Conservation (phyloP, 352 stramenopile species). For the Globisporangium echinulatum region DNA sequence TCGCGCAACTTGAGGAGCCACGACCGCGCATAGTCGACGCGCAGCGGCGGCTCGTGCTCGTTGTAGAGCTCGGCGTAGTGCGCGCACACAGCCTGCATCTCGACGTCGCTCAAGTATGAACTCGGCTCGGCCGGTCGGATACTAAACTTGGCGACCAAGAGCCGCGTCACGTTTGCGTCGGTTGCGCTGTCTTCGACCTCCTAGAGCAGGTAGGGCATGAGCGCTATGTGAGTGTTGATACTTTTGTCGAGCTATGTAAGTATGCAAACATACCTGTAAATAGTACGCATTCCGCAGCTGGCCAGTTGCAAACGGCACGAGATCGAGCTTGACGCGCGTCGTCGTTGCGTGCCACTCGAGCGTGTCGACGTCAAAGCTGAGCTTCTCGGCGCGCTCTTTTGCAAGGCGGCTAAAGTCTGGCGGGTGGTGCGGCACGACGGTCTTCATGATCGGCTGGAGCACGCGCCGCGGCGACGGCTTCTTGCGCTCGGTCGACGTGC, state of each 20-base stretch:
- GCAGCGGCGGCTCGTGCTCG: slow-evolving; percentile 72
- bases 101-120: slow-evolving; percentile 79
- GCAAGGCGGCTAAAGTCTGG: slow-evolving; percentile 57
- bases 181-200: no score
- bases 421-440: slow-evolving; percentile 65
- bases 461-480: slow-evolving; percentile 29
- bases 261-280: slow-evolving; percentile 27
- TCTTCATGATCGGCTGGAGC: slow-evolving; percentile 75
- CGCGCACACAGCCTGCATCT: slow-evolving; percentile 85
- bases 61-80: slow-evolving; percentile 86
- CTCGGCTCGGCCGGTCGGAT: slow-evolving; percentile 56
- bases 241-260: neutral
- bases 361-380: slow-evolving; percentile 80
- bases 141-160: slow-evolving; percentile 75
- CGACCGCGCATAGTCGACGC: slow-evolving; percentile 77
- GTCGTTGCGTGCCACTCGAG: slow-evolving; percentile 69
- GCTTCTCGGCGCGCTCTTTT: slow-evolving; percentile 66
- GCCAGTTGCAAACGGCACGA: slow-evolving; percentile 77
- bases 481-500: slow-evolving; percentile 62
- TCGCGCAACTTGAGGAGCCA: slow-evolving; percentile 75
- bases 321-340: slow-evolving; percentile 59
- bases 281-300: slow-evolving; percentile 79
- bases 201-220: no score
- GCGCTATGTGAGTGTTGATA: neutral
- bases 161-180: slow-evolving; percentile 6